Percentiles rank a stretch among this genome's conserved stretches.
Conservation (phyloP, 2,329 filamentous ascomycete species). For the Chalaropsis thielavioides region DNA sequence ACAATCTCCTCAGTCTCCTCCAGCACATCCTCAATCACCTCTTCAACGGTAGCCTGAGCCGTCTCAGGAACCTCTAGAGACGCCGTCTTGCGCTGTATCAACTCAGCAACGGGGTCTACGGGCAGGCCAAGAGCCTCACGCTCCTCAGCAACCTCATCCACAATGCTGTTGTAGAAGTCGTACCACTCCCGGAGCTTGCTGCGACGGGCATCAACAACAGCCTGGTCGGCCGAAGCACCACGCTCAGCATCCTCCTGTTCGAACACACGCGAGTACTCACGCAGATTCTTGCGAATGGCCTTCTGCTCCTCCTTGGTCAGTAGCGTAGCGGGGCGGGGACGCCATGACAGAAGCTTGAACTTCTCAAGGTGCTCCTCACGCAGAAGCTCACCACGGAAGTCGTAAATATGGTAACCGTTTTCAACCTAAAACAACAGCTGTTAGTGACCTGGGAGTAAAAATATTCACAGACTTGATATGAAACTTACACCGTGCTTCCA, state of each 20-base stretch:
- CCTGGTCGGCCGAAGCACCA: constrained; percentile 83
- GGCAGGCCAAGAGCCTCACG: constrained; percentile 52
- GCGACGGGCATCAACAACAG: constrained; percentile 78
- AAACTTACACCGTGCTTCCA: constrained; percentile 86
- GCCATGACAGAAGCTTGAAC: constrained; percentile 96
- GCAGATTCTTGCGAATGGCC: constrained; percentile 92
- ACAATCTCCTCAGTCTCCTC: constrained; percentile 74
- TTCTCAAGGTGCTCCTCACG: constrained; percentile 87
- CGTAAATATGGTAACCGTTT: constrained; percentile 96
- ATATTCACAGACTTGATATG: background rate
- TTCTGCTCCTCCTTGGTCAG: constrained; percentile 96
- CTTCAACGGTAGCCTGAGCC: constrained; percentile 53
- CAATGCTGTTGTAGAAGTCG: constrained; percentile 62
- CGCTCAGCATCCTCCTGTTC: constrained; percentile 91
- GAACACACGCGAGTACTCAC: constrained; percentile 88
- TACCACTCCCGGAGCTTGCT: constrained; percentile 77
- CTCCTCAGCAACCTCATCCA: constrained; percentile 59
- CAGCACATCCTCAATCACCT: constrained; percentile 69
- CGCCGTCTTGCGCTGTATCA: constrained; percentile 42
- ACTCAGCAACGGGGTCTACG: constrained; percentile 46
- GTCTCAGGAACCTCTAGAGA: constrained; percentile 46
- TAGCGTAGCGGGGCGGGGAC: constrained; percentile 78
- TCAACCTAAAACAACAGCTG: constrained; percentile 32
- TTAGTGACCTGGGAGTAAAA: background rate
- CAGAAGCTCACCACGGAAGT: constrained; percentile 80